These are phyloP conservation scores for Cladophialophora psammophila DNA, from an alignment of 2,329 filamentous ascomycete genomes.

Conservation along the genomic window DNA sequence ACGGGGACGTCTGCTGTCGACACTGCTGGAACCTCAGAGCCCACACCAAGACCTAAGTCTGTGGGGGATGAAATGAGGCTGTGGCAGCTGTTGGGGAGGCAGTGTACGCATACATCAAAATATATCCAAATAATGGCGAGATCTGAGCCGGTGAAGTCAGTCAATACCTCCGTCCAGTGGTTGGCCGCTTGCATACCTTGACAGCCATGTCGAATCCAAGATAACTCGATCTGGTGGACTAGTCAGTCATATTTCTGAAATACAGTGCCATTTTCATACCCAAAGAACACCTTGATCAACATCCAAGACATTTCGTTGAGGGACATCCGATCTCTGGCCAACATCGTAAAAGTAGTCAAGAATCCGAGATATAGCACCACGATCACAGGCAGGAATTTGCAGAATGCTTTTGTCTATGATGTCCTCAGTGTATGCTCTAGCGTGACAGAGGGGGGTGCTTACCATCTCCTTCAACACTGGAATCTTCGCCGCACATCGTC, in stretches of 20 bases:
- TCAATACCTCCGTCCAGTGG: background rate
- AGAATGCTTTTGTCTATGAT: conserved; percentile 76
- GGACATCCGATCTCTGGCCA: conserved; percentile 64
- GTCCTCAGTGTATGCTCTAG: conserved; percentile 10
- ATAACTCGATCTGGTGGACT: conserved; percentile 56
- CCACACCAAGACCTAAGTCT: conserved; percentile 4
- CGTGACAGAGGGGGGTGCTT: conserved; percentile 27
- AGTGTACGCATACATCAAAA: conserved; percentile 39
- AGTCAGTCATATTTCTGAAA: conserved; percentile 38
- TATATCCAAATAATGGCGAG: conserved; percentile 40
- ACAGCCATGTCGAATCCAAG: conserved; percentile 62
- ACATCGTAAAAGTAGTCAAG: conserved; percentile 75
- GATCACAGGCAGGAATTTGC: conserved; percentile 81
- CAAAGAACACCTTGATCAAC: conserved; percentile 69
- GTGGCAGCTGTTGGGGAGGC: conserved; percentile 6
- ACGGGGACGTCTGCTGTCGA: conserved; percentile 11
- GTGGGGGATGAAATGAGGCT: background rate
- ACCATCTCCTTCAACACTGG: conserved; percentile 93
- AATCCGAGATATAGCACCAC: conserved; percentile 86
- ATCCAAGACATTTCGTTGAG: conserved; percentile 66
- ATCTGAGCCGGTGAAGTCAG: conserved; percentile 36
- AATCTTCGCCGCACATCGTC: conserved; percentile 58
- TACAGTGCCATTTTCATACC: conserved; percentile 45
- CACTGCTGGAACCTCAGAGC: conserved; percentile 23
- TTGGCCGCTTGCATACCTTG: conserved; percentile 39